Conservation (phyloP, 768 basidiomycete genomes). For the Nevesoporus exiguus region DNA sequence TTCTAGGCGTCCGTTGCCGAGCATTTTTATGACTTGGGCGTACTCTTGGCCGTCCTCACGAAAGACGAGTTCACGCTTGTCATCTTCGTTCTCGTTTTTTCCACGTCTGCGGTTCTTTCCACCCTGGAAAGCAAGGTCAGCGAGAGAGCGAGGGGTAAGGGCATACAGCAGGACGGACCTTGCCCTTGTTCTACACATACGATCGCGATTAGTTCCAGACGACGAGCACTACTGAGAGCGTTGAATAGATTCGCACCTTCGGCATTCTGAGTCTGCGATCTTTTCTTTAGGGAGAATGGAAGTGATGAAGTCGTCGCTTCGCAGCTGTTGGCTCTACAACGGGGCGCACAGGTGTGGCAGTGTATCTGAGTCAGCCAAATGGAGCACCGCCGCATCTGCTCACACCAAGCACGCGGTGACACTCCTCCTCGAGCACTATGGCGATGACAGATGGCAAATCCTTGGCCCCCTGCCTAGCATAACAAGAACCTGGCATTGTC, state of each 20-base stretch:
- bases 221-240: neutral
- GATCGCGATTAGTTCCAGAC: neutral
- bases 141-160: neutral
- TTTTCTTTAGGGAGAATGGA: neutral
- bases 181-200: slow-evolving; percentile 26
- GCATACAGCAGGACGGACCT: slow-evolving; percentile 12
- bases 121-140: slow-evolving; percentile 52
- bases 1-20: slow-evolving; percentile 95
- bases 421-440: no score
- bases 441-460: neutral
- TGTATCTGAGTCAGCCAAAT: neutral
- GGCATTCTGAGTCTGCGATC: slow-evolving; percentile 16
- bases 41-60: slow-evolving; percentile 99
- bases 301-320: neutral
- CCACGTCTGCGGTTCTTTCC: slow-evolving; percentile 99
- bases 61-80: slow-evolving; percentile 98
- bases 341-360: neutral
- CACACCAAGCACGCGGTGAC: no score
- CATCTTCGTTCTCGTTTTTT: slow-evolving; percentile 99
- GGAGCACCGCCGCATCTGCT: no score
- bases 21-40: slow-evolving; percentile 97
- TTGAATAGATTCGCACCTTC: slow-evolving; percentile 15
- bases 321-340: neutral
- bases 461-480: neutral
- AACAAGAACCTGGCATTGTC: no score